Evolutionary conservation across 495 filamentous ascomycete species (phyloP).

Genomic region (Xanthoparmelia taractica): DNA sequence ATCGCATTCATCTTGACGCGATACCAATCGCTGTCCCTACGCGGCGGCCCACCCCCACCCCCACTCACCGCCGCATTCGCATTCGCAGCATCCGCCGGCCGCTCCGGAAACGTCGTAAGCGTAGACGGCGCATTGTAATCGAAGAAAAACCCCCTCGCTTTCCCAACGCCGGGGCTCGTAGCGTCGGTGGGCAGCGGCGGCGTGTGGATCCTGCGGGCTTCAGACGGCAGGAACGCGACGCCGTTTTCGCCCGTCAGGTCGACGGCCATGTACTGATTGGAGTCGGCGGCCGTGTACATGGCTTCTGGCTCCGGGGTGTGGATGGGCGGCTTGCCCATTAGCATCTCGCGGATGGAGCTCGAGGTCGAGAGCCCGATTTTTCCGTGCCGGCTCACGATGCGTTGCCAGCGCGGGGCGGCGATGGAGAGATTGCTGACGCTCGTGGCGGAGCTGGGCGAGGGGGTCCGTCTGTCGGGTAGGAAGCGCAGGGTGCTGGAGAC

Average conservation of each 20-base stretch:
- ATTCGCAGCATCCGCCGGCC: not conserved
- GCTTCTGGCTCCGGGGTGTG: constrained; percentile 19
- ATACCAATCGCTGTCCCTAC: constrained; percentile 20
- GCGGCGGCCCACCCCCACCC: not conserved
- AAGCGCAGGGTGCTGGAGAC: constrained; percentile 17
- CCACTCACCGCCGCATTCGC: too few relatives aligned
- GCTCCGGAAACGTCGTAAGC: not conserved
- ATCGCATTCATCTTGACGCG: constrained; percentile 19
- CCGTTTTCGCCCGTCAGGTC: constrained; percentile 16
- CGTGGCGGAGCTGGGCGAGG: constrained; percentile 4
- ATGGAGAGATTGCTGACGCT: constrained; percentile 22
- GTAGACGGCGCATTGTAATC: constrained; percentile 32
- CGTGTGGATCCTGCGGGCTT: constrained; percentile 25
- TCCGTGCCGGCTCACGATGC: constrained; percentile 4
- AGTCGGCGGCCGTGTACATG: constrained; percentile 21
- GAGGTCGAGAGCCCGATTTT: constrained; percentile 16
- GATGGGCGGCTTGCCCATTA: constrained; percentile 20
- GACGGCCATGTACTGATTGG: constrained; percentile 18
- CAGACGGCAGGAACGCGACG: constrained; percentile 26
- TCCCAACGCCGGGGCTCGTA: constrained; percentile 22
- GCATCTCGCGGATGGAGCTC: constrained; percentile 21
- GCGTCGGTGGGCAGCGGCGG: constrained; percentile 38
- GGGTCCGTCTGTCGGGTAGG: constrained; percentile 4
- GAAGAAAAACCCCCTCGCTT: constrained; percentile 42
- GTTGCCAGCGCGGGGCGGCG: constrained; percentile 15